Base-by-base conservation (phyloP, 805 yeast species). In the Suhomyces vadensis region DNA sequence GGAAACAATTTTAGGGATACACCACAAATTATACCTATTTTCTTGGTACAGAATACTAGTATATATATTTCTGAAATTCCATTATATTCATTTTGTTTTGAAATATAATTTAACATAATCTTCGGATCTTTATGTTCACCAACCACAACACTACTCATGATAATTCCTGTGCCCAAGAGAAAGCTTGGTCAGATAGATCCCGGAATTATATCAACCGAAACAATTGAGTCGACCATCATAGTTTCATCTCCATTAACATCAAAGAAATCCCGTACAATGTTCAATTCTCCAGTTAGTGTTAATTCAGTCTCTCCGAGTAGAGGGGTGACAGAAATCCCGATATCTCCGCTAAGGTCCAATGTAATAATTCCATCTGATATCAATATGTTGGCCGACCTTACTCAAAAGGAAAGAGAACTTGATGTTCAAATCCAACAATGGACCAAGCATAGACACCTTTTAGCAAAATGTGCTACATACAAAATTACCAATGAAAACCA, bases 111-210 rank as follows among this genome's bases (percentile, higher is more conserved):
- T n/a, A 29, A 14, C 33, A 29, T 29, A 29, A 14, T 29, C 33
- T 29, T 29, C 33, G 33, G 20, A 29, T 29, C 19, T 29, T 27
- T 29, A 29, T 29, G 33, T 29, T 14, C 19, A 14, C 33, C 20
- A 13, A 16, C 16, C 33, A 16, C 19, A 29, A 23, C 25, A 23
- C 25, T 23, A 6, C 33, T n/a, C 20, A 14, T 29, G 33, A 14
- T 14, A 29, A 29, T 17, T 29, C 33, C 33, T 16, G 11, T 8
- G 16, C 8, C 20, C 20, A 29, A 29, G 20, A 29, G 33, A 16
- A 29, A 29, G 33, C n/a, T 29, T 29, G 33, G 33, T 29, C 33
- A 29, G 16, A 8, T 29, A 29, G 33, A 29, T 9, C 6, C 20
- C 16, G 33, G 14, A 17, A 14, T 6, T 7, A 14, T 29, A 20